Base-by-base conservation (phyloP, 306 rosid species). In the Sicyos edulis region DNA sequence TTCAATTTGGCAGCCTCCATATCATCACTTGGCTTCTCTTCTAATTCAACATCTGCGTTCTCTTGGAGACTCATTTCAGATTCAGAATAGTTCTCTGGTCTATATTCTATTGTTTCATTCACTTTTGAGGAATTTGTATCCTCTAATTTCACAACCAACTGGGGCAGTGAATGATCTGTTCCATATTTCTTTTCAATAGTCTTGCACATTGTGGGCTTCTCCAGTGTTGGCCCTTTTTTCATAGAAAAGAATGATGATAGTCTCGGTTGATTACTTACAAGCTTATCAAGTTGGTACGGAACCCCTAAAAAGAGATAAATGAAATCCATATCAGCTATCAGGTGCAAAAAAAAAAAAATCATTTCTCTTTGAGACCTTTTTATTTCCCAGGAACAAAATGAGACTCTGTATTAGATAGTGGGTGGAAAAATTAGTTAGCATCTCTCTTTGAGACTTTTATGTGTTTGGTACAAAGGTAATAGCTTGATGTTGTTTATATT, bases 211-310 rank as follows among this genome's bases (percentile, higher is more conserved):
- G 32, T 61, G 80, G 79, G 70, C 74, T 83, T 82, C 53, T 62
- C 77, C 5, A 77, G 61, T 51, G 64, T 67, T 7, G 71, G 78
- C 76, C 68, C 74, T 75, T 34, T 83, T 86, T 86, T 88, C 24
- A 76, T 74, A 58, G 90, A 24, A 78, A 88, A 92, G 82, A 90
- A 90, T 69, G 74, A 85, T 8, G 91, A 88, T 73, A 92, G 70
- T 78, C 82, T 88, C 62, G 93, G 93, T 76, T 90, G 96, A 67
- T 88, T 84, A 80, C 54, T 77, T 65, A 81, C 71, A 80, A 87
- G 85, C 77, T 85, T 96, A 15, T 90, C 87, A 54, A 92, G 93
- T 79, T 85, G 90, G 77, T 90, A 92, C 34, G 91, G 96, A 75
- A 83, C 81, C 96, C 98, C 96, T 92, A 75, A 54, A 71, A 67